Conservation (phyloP, 2,329 filamentous ascomycete genomes). For the Aspergillus cejpii region DNA sequence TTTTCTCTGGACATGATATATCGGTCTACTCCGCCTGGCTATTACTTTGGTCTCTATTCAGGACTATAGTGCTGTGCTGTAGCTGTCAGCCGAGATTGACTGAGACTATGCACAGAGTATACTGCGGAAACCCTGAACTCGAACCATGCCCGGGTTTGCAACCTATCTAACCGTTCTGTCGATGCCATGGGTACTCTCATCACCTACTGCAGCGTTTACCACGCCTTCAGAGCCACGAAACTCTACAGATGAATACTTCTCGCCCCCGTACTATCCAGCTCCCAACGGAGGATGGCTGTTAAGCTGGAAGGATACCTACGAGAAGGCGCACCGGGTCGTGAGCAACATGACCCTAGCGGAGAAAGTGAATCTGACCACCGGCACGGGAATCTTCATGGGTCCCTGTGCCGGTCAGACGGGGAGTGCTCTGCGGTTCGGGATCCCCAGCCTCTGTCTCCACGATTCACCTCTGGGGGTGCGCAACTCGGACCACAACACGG, state of each 20-base stretch:
- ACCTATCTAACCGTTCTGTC: background rate
- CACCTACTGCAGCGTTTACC: background rate
- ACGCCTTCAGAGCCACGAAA: conserved; percentile 9
- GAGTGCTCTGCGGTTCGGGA: conserved; percentile 61
- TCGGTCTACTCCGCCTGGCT: background rate
- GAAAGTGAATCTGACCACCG: conserved; percentile 70
- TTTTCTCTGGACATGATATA: background rate
- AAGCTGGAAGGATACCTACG: conserved; percentile 64
- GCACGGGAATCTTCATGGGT: conserved; percentile 65
- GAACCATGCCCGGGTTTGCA: conserved; percentile 6
- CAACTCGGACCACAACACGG: conserved; percentile 66
- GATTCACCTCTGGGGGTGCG: conserved; percentile 66
- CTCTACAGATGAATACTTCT: conserved; percentile 21
- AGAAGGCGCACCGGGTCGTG: conserved; percentile 61
- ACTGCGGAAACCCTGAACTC: background rate
- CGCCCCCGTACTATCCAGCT: conserved; percentile 62
- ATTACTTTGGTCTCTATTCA: background rate
- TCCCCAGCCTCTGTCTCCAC: conserved; percentile 65
- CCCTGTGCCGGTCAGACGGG: conserved; percentile 72
- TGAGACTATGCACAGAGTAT: background rate
- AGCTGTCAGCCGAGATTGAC: background rate
- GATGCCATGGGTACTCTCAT: conserved; percentile 7
- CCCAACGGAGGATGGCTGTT: conserved; percentile 65
- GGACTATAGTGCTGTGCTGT: background rate
- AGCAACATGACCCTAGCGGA: conserved; percentile 71